Percentiles rank a stretch among this genome's conserved stretches.
phyloP scores from a whole-genome alignment of 345 rosid genomes.

The Tarenaya hassleriana region DNA sequence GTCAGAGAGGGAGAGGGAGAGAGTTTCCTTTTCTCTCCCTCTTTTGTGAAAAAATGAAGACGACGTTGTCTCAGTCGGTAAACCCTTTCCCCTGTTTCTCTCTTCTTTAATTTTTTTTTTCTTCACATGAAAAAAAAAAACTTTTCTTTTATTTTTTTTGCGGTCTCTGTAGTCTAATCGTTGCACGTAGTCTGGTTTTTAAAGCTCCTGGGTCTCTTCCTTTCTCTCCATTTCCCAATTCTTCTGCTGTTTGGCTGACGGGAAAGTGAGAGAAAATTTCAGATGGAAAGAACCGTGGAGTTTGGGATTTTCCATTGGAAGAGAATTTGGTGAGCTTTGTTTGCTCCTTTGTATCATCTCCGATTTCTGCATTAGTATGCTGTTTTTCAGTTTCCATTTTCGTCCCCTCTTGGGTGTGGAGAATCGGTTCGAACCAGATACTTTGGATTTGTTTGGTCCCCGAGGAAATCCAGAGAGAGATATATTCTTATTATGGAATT shows the following conservation, averaged over 20 bases:
- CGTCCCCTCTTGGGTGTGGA: too few relatives aligned
- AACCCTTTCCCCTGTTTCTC: conserved; percentile 6
- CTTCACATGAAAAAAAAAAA: too few relatives aligned
- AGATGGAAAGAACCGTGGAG: conserved; percentile 17
- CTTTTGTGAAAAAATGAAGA: conserved; percentile 24
- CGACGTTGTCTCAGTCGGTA: conserved; percentile 26
- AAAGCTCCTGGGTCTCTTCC: conserved; percentile 21
- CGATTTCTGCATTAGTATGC: neutral
- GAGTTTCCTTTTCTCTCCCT: conserved; percentile 20
- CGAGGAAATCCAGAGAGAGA: too few relatives aligned
- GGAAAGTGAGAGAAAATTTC: conserved; percentile 1
- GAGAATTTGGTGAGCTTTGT: conserved; percentile 21
- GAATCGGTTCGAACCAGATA: too few relatives aligned
- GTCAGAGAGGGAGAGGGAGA: conserved; percentile 26
- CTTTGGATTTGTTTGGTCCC: too few relatives aligned
- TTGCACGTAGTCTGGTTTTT: conserved; percentile 22
- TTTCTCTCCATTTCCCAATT: conserved; percentile 16
- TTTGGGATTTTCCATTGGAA: conserved; percentile 13
- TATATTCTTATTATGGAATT: too few relatives aligned
- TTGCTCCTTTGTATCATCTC: neutral
- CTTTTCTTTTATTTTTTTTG: neutral
- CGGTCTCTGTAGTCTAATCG: conserved; percentile 30
- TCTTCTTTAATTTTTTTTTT: neutral
- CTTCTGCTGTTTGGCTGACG: conserved; percentile 6
- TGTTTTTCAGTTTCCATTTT: too few relatives aligned